phyloP scores from a whole-genome alignment of 768 basidiomycete species.

The Panellus pusillus region DNA sequence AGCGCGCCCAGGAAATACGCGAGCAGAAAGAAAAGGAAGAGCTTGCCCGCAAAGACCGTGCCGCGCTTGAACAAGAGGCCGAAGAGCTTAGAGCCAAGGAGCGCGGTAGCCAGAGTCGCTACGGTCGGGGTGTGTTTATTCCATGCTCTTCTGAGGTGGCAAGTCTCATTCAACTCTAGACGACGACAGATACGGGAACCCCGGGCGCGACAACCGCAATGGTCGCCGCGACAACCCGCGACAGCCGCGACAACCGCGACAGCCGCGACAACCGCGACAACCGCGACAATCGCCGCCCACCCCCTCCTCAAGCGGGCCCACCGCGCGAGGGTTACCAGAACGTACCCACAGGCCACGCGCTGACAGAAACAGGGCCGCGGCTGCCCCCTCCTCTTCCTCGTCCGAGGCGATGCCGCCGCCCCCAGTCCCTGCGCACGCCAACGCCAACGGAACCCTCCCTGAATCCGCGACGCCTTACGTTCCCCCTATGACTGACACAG shows the following conservation, averaged over 20 bases:
- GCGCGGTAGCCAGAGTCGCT: constrained; percentile 33
- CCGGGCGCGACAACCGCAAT: constrained; percentile 48
- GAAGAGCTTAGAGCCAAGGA: constrained; percentile 62
- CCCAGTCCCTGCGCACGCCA: constrained; percentile 17
- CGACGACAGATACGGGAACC: constrained; percentile 53
- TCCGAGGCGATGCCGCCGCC: constrained; percentile 36
- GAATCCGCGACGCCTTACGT: constrained; percentile 41
- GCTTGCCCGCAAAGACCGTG: constrained; percentile 56
- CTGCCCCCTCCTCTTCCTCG: constrained; percentile 8
- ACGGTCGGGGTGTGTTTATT: constrained; percentile 39
- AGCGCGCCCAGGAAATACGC: constrained; percentile 80
- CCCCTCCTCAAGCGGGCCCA: constrained; percentile 26
- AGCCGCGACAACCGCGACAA: constrained; percentile 29
- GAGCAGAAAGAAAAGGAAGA: constrained; percentile 72
- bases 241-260: constrained; percentile 43
- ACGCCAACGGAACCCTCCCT: constrained; percentile 19
- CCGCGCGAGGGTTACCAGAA: constrained; percentile 57
- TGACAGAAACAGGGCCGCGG: constrained; percentile 53
- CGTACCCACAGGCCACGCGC: constrained; percentile 87
- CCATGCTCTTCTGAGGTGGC: constrained; percentile 16
- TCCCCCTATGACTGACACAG: constrained; percentile 76
- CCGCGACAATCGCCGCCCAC: constrained; percentile 38
- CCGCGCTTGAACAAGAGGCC: constrained; percentile 73
- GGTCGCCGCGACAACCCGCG: constrained; percentile 34
- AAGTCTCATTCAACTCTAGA: constrained; percentile 34